These are phyloP conservation scores for Silene noctiflora DNA, from an alignment of 179 eudicot genomes.

Conservation along the genomic window DNA sequence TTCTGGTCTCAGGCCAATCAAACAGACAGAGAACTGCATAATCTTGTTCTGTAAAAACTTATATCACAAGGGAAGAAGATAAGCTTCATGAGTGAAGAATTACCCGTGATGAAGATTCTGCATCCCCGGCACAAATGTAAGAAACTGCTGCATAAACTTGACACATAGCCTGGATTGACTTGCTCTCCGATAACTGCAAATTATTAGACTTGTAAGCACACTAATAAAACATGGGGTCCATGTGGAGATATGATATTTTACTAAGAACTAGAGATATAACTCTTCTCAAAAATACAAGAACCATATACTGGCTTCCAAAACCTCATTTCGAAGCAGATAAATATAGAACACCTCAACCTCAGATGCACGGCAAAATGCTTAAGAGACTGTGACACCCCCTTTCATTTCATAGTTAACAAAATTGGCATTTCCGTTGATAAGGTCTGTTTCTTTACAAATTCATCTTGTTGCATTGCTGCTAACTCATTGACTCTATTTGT, in stretches of 20 bases:
- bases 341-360: neutral
- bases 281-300: neutral
- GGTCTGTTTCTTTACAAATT: no score
- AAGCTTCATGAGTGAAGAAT: neutral
- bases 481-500: neutral
- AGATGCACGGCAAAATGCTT: neutral
- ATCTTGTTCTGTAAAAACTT: neutral
- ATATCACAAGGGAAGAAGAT: neutral
- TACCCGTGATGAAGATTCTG: conserved; percentile 84
- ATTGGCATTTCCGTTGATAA: neutral
- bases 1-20: neutral
- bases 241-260: neutral
- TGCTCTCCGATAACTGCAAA: conserved; percentile 78
- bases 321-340: neutral
- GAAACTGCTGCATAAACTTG: conserved; percentile 92
- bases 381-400: neutral
- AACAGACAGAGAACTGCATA: neutral
- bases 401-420: neutral
- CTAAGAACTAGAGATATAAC: conserved; percentile 2
- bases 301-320: neutral
- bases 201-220: neutral
- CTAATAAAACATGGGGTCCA: neutral
- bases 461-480: neutral
- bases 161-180: conserved; percentile 85
- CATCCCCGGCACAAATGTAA: conserved; percentile 79